Conservation (phyloP, 1,139 yeast genomes). For the Diutina rugosa region DNA sequence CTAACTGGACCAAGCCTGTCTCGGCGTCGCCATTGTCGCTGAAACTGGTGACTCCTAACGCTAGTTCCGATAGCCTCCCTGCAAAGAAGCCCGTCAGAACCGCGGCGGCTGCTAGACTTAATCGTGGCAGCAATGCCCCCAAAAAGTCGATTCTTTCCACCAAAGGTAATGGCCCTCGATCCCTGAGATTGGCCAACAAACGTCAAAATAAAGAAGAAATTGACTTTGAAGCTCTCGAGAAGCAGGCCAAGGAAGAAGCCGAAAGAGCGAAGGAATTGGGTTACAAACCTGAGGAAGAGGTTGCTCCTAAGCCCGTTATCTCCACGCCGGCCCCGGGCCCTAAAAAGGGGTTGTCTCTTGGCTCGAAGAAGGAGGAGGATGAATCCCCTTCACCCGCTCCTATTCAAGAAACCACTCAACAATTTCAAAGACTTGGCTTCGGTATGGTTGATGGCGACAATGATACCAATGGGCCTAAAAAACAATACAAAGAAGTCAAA, state of each 20-base stretch:
- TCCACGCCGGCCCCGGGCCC: slow-evolving; percentile 1
- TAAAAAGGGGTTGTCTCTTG: slow-evolving; percentile 5
- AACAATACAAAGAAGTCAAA: slow-evolving; percentile 34
- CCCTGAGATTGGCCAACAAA: slow-evolving; percentile 42
- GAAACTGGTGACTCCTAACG: slow-evolving; percentile 31
- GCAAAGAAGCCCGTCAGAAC: slow-evolving; percentile 3
- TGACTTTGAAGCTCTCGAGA: slow-evolving; percentile 88
- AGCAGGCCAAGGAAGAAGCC: slow-evolving; percentile 73
- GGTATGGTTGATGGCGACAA: slow-evolving; percentile 57
- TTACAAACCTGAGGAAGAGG: slow-evolving; percentile 41
- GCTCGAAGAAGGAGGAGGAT: slow-evolving; percentile 1
- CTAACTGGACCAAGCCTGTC: slow-evolving; percentile 79
- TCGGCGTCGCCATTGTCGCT: slow-evolving; percentile 45
- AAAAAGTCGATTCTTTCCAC: slow-evolving; percentile 27
- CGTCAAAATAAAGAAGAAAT: slow-evolving; percentile 48
- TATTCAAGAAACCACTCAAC: slow-evolving; percentile 51
- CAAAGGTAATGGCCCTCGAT: slow-evolving; percentile 36
- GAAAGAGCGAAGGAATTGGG: slow-evolving; percentile 64
- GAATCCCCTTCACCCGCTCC: slow-evolving; percentile 12
- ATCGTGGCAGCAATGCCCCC: slow-evolving; percentile 15
- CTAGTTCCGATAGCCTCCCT: slow-evolving; percentile 4
- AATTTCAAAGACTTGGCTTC: slow-evolving; percentile 70
- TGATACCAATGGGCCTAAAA: slow-evolving; percentile 16
- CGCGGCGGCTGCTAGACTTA: background rate
- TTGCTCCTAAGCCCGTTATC: slow-evolving; percentile 9